Conservation (phyloP, 345 rosid genomes). For the Aurinia saxatilis region DNA sequence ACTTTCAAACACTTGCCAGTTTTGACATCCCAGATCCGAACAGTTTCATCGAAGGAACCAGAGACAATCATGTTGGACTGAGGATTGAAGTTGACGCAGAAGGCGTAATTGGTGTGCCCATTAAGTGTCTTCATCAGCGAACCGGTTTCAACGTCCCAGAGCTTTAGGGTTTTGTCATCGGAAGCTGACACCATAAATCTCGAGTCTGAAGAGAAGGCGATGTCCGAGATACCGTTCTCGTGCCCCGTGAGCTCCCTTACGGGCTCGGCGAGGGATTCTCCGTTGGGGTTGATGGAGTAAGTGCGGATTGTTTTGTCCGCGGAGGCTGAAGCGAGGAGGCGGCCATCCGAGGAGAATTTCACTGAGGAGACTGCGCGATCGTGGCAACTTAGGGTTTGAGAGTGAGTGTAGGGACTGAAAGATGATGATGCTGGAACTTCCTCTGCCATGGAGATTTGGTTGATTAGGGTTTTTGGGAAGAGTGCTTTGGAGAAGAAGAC, state of each 20-base stretch:
- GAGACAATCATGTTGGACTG: slow-evolving; percentile 85
- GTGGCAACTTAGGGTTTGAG: slow-evolving; percentile 78
- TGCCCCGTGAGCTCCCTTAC: slow-evolving; percentile 62
- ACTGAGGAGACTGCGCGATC: slow-evolving; percentile 61
- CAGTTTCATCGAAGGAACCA: slow-evolving; percentile 93
- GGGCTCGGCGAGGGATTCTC: slow-evolving; percentile 30
- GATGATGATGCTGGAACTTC: slow-evolving; percentile 23
- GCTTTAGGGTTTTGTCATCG: slow-evolving; percentile 86
- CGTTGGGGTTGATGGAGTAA: slow-evolving; percentile 46
- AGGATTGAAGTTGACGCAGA: slow-evolving; percentile 83
- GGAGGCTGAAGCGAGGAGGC: slow-evolving; percentile 75
- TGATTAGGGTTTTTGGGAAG: slow-evolving; percentile 21
- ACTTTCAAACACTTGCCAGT: slow-evolving; percentile 83
- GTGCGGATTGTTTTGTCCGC: slow-evolving; percentile 75
- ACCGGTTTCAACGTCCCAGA: slow-evolving; percentile 82
- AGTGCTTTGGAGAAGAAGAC: too few species aligned
- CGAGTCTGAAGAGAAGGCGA: slow-evolving; percentile 85
- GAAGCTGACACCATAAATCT: slow-evolving; percentile 85
- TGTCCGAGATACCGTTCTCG: slow-evolving; percentile 72
- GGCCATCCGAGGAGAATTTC: slow-evolving; percentile 89
- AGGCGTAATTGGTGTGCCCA: slow-evolving; percentile 80
- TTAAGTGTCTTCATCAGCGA: slow-evolving; percentile 51
- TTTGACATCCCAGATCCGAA: slow-evolving; percentile 88
- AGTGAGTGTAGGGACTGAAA: slow-evolving; percentile 58
- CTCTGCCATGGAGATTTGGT: slow-evolving; percentile 19